Evolutionary conservation across 148 eudicot genomes (phyloP).

Genomic region (Rhododendron williamsianum): DNA sequence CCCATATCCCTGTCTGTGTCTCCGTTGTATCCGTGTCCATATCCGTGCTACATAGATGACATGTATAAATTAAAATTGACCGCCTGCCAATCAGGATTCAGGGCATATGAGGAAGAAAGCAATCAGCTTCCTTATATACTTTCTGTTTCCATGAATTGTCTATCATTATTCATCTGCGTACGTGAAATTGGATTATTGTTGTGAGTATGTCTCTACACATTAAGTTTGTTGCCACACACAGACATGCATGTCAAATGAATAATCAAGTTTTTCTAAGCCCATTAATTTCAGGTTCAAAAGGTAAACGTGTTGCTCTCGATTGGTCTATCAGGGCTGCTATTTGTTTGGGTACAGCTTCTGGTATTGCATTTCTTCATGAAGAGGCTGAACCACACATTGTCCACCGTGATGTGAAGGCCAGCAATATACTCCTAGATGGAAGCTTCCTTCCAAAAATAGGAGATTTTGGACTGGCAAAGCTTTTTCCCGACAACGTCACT

Average conservation of each 20-base stretch:
- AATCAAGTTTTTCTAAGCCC: neutral
- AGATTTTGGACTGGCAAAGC: constrained; percentile 18
- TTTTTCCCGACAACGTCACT: constrained; percentile 17
- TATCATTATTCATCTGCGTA: neutral
- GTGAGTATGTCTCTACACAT: neutral
- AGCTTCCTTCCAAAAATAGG: constrained; percentile 28
- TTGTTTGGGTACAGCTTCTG: constrained; percentile 29
- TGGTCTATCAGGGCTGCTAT: constrained; percentile 30
- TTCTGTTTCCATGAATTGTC: neutral
- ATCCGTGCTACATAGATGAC: neutral
- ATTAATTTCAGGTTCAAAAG: constrained; percentile 9
- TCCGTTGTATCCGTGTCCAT: too few relatives aligned
- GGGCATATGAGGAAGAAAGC: neutral
- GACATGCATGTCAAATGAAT: neutral
- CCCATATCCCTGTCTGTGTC: too few relatives aligned
- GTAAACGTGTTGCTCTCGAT: constrained; percentile 9
- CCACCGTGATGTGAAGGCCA: constrained; percentile 29
- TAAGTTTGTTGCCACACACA: neutral
- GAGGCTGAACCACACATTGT: constrained; percentile 19
- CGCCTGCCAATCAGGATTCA: neutral
- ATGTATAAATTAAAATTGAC: neutral
- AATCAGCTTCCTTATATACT: neutral
- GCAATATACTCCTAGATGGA: constrained; percentile 25
- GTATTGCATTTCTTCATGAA: constrained; percentile 30
- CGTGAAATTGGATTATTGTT: neutral